A percentile compares a stretch with the other conserved stretches of the same genome.
Conservation (phyloP, 805 yeast species). For the Candida ovalis region DNA sequence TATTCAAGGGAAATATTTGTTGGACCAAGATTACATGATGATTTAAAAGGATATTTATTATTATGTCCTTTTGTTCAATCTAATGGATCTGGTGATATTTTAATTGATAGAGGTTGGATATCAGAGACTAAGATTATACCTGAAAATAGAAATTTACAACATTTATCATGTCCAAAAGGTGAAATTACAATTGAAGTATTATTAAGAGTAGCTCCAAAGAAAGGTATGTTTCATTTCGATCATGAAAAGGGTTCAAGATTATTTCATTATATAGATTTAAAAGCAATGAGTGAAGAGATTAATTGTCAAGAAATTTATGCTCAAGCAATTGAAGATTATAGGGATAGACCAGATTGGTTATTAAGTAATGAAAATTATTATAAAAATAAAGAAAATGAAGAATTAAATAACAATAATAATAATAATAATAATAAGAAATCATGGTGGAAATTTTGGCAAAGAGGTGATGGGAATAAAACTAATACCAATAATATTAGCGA, state of each 20-base stretch:
- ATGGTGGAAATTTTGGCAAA: conserved; percentile 31
- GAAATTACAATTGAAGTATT: conserved; percentile 70
- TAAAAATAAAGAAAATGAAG: neutral
- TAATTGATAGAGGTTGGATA: conserved; percentile 93
- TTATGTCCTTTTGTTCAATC: conserved; percentile 78
- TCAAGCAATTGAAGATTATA: conserved; percentile 66
- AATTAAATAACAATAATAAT: neutral
- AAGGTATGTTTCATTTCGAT: conserved; percentile 64
- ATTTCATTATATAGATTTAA: conserved; percentile 78
- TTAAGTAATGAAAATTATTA: conserved; percentile 9
- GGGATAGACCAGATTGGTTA: conserved; percentile 55
- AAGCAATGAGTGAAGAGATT: conserved; percentile 69
- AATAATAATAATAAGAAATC: neutral
- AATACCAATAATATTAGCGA: conserved; percentile 3
- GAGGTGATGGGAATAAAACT: neutral
- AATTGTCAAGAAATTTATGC: conserved; percentile 70
- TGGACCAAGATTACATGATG: conserved; percentile 81
- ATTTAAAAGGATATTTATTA: conserved; percentile 70
- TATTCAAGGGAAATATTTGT: conserved; percentile 86
- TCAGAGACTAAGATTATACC: conserved; percentile 62
- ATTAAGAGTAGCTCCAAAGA: conserved; percentile 62
- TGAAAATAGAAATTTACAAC: conserved; percentile 51
- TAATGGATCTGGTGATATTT: conserved; percentile 70
- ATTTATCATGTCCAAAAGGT: conserved; percentile 70
- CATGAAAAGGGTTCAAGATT: conserved; percentile 62